A percentile compares a stretch with the other conserved stretches of the same genome.
phyloP scores from a whole-genome alignment of 2,329 filamentous ascomycete genomes.

The Aspergillus puulaauensis region DNA sequence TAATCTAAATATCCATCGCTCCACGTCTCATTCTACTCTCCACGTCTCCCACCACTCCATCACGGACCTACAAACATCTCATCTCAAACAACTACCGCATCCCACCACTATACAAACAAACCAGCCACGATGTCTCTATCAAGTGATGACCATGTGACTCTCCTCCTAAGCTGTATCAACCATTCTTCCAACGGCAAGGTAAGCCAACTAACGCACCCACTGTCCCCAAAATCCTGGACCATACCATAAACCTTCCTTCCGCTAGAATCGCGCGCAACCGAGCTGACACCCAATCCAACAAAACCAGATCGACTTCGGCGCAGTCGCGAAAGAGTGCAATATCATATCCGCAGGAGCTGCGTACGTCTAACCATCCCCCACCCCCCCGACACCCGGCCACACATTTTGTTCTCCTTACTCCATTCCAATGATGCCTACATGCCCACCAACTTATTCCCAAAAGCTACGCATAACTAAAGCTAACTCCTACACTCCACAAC shows the following conservation, averaged over 20 bases:
- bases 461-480: not conserved
- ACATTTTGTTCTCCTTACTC: not conserved
- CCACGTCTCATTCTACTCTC: not conserved
- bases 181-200: conserved; percentile 62
- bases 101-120: not conserved
- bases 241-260: too few relatives aligned
- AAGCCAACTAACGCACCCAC: conserved; percentile 18
- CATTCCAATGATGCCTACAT: not conserved
- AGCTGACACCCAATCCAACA: not conserved
- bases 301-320: conserved; percentile 61
- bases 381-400: too few relatives aligned
- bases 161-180: conserved; percentile 66
- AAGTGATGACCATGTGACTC: conserved; percentile 61
- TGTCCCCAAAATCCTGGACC: too few relatives aligned
- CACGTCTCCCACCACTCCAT: not conserved
- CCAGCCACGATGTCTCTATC: conserved; percentile 46
- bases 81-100: not conserved
- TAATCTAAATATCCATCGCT: not conserved
- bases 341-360: conserved; percentile 68
- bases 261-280: not conserved
- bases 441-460: too few relatives aligned
- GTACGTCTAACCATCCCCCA: too few relatives aligned
- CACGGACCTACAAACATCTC: not conserved
- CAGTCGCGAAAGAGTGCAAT: conserved; percentile 63
- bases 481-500: not conserved